phyloP scores from a whole-genome alignment of 2,329 filamentous ascomycete species.

The Trichoderma polysporum region DNA sequence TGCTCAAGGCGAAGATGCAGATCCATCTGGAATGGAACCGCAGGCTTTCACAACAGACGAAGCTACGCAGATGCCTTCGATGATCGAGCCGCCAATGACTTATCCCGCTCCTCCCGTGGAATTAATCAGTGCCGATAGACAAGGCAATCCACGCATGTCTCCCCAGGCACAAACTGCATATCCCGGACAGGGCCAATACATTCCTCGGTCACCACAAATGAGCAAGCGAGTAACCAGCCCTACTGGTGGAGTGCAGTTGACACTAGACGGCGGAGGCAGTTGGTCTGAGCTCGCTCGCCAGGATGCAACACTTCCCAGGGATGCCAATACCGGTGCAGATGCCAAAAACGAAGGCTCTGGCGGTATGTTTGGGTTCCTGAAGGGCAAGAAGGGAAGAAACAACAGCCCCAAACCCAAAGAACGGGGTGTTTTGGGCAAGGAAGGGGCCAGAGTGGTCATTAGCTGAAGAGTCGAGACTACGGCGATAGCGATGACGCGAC shows the following conservation, averaged over 20 bases:
- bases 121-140: background rate
- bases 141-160: conserved; percentile 24
- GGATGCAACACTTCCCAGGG: conserved; percentile 70
- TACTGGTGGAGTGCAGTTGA: conserved; percentile 84
- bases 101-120: conserved; percentile 22
- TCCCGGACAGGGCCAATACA: conserved; percentile 48
- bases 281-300: conserved; percentile 90
- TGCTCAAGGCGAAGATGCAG: conserved; percentile 1
- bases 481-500: background rate
- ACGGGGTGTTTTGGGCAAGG: conserved; percentile 88
- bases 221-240: conserved; percentile 72
- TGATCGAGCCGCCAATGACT: background rate
- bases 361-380: conserved; percentile 88
- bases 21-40: conserved; percentile 26
- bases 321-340: conserved; percentile 57
- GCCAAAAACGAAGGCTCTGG: conserved; percentile 60
- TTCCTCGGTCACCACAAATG: conserved; percentile 49
- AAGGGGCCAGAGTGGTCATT: conserved; percentile 83
- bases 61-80: conserved; percentile 41
- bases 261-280: conserved; percentile 82
- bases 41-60: conserved; percentile 56
- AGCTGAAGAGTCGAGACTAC: conserved; percentile 44
- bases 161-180: conserved; percentile 37
- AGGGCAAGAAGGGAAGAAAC: conserved; percentile 83
- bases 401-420: conserved; percentile 94